phyloP scores from a whole-genome alignment of 2,329 filamentous ascomycete genomes.

The Colletotrichum gloeosporioides region DNA sequence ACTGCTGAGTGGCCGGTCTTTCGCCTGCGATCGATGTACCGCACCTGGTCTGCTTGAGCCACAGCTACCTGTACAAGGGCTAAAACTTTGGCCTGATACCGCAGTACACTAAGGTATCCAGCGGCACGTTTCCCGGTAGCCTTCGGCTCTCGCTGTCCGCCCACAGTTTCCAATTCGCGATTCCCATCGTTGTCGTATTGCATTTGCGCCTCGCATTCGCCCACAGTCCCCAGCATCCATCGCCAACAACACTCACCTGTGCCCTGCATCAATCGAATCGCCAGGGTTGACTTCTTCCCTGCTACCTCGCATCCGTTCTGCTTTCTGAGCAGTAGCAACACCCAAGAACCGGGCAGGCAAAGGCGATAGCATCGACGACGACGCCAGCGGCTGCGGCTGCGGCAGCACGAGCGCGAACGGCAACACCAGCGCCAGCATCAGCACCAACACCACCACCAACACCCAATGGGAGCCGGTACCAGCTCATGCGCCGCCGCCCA shows the following conservation, averaged over 20 bases:
- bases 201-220: background rate
- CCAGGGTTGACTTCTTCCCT: background rate
- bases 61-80: no score
- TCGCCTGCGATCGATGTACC: no score
- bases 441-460: background rate
- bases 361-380: background rate
- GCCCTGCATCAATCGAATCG: background rate
- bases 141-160: background rate
- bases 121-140: background rate
- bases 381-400: conserved; percentile 4
- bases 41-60: no score
- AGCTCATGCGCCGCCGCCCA: background rate
- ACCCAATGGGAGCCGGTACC: background rate
- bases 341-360: background rate
- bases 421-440: background rate
- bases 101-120: background rate
- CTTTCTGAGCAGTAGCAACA: background rate
- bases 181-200: background rate
- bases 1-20: no score
- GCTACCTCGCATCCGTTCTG: background rate
- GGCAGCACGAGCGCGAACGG: conserved; percentile 6
- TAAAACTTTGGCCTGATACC: no score
- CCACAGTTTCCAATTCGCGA: background rate
- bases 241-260: background rate
- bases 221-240: background rate